Evolutionary conservation across 371 early-diverging fungal species (phyloP), one percentile per base, ranked within the genome.

Genomic region (Catenaria anguillulae): DNA sequence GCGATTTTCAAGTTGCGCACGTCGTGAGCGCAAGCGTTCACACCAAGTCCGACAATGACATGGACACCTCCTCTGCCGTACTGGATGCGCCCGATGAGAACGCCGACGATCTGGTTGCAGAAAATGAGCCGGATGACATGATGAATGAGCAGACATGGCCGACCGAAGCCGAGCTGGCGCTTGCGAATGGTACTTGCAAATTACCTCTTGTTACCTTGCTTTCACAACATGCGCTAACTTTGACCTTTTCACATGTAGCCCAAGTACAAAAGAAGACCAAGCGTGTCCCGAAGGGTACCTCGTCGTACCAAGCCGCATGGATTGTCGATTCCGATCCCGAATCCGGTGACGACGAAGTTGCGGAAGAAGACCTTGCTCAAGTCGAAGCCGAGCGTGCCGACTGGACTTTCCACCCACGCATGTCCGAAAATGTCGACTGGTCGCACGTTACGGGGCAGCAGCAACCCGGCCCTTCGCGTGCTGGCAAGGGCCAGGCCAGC

Each of bases 81-180:
- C 60, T 86, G 63, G 82, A 85, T 66, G 64, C 71, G 46, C 85
- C 90, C 13, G 73, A 79, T 23, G 83, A 71, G 42, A 71, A 73
- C 56, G 86, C 84, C 71, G 94, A 95, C 65, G 77, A 82, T 60
- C 73, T 92, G 60, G 77, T 88, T 21, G 76, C 85, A 2, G 88
- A 88, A 61, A 92, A 92, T 64, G 86, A 84, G 62, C 89, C 89
- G n/a, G 88, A 92, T 75, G 79, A 85, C 60, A 78, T 92, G 80
- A 82, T 81, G 12, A 89, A 84, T 55, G 97, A 96, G 71, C 95
- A 96, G 70, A 96, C 93, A n/a, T 93, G 95, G 95, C 95, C 95
- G 2, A 93, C 93, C 4, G 93, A 92, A 65, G 90, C 92, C 70
- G 97, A 96, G 73, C 67, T 92, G 67, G 80, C 75, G 55, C 88